phyloP scores from a whole-genome alignment of 2,329 filamentous ascomycete genomes.

The Tolypocladium album region DNA sequence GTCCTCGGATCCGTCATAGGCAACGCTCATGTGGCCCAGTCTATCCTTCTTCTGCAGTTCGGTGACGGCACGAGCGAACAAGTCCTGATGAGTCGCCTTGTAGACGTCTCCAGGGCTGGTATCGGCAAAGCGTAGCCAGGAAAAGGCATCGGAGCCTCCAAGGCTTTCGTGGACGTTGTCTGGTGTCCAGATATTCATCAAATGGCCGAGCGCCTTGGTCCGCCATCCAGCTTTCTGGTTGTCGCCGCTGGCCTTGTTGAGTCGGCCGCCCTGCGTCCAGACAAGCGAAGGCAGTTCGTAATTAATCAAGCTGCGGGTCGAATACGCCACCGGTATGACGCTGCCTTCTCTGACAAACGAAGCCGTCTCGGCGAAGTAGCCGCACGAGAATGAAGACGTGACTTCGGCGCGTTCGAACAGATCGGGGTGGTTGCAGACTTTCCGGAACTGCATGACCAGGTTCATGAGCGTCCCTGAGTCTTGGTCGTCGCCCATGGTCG shows the following conservation, averaged over 20 bases:
- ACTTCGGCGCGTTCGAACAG: conserved; percentile 93
- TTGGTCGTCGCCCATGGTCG: conserved; percentile 83
- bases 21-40: conserved; percentile 54
- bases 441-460: conserved; percentile 98
- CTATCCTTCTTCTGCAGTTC: conserved; percentile 43
- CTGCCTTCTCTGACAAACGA: conserved; percentile 87
- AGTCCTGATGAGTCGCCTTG: conserved; percentile 53
- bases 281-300: conserved; percentile 73
- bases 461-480: conserved; percentile 98
- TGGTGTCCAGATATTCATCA: conserved; percentile 86
- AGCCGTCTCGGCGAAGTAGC: conserved; percentile 88
- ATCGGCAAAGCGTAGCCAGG: conserved; percentile 83
- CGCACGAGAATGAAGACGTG: conserved; percentile 70
- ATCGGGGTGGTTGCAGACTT: conserved; percentile 98
- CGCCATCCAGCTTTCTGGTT: conserved; percentile 73
- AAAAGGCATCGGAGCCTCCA: conserved; percentile 58
- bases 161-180: conserved; percentile 62
- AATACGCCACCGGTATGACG: conserved; percentile 74
- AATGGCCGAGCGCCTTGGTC: conserved; percentile 61
- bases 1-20: conserved; percentile 58
- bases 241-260: conserved; percentile 61
- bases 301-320: conserved; percentile 74
- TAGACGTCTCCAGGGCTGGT: conserved; percentile 64
- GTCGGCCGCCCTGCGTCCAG: conserved; percentile 68
- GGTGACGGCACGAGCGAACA: conserved; percentile 65